These are phyloP conservation scores for Suillus spraguei DNA, from an alignment of 768 basidiomycete genomes.

Conservation along the genomic window DNA sequence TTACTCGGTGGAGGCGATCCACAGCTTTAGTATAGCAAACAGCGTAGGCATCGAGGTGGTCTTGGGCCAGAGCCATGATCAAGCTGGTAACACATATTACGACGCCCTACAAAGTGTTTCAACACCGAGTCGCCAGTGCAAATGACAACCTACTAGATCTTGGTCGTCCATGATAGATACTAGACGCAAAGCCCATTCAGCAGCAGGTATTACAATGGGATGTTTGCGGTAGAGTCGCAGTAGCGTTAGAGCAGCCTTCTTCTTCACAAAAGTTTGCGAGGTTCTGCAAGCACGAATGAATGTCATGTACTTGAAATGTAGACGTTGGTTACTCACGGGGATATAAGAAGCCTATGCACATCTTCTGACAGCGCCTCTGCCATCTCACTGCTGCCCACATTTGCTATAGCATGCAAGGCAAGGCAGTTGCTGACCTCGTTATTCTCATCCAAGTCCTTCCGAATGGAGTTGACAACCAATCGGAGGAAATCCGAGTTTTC, in stretches of 20 bases:
- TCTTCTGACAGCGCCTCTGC: constrained; percentile 93
- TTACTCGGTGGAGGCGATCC: constrained; percentile 80
- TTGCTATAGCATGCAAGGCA: constrained; percentile 97
- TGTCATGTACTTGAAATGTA: constrained; percentile 18
- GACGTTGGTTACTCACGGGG: constrained; percentile 61
- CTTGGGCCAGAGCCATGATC: constrained; percentile 93
- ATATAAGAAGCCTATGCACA: constrained; percentile 93
- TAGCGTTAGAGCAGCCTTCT: constrained; percentile 95
- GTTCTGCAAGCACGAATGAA: constrained; percentile 55
- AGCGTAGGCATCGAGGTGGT: constrained; percentile 86
- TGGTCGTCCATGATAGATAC: constrained; percentile 95
- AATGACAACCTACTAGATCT: constrained; percentile 60
- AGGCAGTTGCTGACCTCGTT: constrained; percentile 96
- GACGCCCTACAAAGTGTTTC: constrained; percentile 66
- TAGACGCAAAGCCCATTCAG: constrained; percentile 95
- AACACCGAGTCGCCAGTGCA: not conserved
- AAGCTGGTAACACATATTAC: constrained; percentile 92
- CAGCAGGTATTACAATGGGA: constrained; percentile 89
- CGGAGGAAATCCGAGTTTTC: constrained; percentile 98
- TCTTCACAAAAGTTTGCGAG: constrained; percentile 94
- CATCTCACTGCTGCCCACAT: constrained; percentile 98
- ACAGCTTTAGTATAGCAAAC: constrained; percentile 96
- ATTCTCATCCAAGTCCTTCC: constrained; percentile 94
- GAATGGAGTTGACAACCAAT: constrained; percentile 96
- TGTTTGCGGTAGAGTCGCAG: constrained; percentile 95